Conservation (phyloP, 768 basidiomycete species). For the Gloeophyllum trabeum region DNA sequence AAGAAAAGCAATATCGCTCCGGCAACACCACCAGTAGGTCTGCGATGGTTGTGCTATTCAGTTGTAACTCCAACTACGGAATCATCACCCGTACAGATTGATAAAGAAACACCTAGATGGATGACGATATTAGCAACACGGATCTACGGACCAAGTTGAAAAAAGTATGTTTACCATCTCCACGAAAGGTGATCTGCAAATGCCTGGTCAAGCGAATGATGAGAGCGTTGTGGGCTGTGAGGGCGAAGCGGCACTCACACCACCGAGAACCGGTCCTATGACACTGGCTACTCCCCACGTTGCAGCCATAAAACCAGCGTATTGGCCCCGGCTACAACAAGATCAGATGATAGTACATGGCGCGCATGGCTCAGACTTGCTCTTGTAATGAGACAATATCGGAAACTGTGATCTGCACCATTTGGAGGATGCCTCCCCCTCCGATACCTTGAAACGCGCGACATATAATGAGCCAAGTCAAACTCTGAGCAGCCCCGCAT, state of each 20-base stretch:
- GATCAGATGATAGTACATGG: conserved; percentile 1
- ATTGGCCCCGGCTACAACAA: conserved; percentile 71
- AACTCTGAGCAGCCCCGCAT: conserved; percentile 70
- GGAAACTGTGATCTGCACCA: conserved; percentile 68
- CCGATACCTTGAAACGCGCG: conserved; percentile 81
- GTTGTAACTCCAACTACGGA: background rate
- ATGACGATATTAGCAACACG: background rate
- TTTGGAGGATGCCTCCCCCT: conserved; percentile 68
- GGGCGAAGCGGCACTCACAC: conserved; percentile 32
- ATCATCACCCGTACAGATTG: conserved; percentile 39
- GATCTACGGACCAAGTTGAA: too few species aligned
- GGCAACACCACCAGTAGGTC: conserved; percentile 66
- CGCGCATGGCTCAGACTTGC: conserved; percentile 26
- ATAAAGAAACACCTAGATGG: conserved; percentile 59
- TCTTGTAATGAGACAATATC: conserved; percentile 78
- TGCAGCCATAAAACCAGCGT: conserved; percentile 63
- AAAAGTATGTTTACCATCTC: conserved; percentile 74
- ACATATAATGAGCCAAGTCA: conserved; percentile 67
- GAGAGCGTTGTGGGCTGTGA: conserved; percentile 4
- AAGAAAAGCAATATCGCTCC: conserved; percentile 55
- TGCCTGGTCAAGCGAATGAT: conserved; percentile 23
- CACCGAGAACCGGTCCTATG: conserved; percentile 72
- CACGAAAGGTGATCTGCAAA: conserved; percentile 69
- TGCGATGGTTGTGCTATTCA: conserved; percentile 14
- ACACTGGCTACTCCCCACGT: conserved; percentile 72